Evolutionary conservation across 2,329 filamentous ascomycete genomes (phyloP), one percentile per base, ranked within the genome.

Genomic region (Boeremia exigua): DNA sequence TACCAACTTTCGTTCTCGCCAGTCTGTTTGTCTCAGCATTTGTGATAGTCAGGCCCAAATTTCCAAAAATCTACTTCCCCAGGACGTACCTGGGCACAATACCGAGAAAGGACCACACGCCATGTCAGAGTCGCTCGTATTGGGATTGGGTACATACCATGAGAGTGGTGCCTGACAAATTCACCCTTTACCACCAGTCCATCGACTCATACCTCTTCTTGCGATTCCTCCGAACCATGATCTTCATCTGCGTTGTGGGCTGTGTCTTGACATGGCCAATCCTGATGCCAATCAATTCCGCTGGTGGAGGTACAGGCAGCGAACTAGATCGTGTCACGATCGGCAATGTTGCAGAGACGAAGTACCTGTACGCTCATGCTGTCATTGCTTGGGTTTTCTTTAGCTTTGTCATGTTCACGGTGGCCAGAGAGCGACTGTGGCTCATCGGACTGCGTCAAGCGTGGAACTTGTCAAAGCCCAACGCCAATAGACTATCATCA

Each of bases 361-460:
- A 84, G 54, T 84, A 84, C 64, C 86, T 74, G 2, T 97, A 89
- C 74, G 94, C 92, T 0, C 92, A 96, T 73, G 85, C 85, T n/a
- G 84, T 91, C 48, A 80, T 92, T 48, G 87, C 88, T 1, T 96
- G 91, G 86, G 75, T 93, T 45, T 98, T 91, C 77, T 92, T 90
- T 75, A 78, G 85, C 40, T 98, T 98, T 72, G 83, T 98, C 62
- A 88, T 98, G 75, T 95, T 91, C 77, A 88, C 91, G 69, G 86
- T 98, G 60, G 89, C 92, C 52, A 86, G 94, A 54, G 94, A 98
- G 76, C 88, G 86, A 71, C 89, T 98, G 66, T 96, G 88, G 82
- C 96, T 91, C 77, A 89, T 97, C 80, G 96, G 96, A 69, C 78
- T 98, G 47, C 90, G 93, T 60, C 94, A 98, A 77, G 94, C 94